A percentile compares a stretch with the other conserved stretches of the same genome.
Conservation (phyloP, 2,329 filamentous ascomycete species). For the Leptoxyphium fumago region DNA sequence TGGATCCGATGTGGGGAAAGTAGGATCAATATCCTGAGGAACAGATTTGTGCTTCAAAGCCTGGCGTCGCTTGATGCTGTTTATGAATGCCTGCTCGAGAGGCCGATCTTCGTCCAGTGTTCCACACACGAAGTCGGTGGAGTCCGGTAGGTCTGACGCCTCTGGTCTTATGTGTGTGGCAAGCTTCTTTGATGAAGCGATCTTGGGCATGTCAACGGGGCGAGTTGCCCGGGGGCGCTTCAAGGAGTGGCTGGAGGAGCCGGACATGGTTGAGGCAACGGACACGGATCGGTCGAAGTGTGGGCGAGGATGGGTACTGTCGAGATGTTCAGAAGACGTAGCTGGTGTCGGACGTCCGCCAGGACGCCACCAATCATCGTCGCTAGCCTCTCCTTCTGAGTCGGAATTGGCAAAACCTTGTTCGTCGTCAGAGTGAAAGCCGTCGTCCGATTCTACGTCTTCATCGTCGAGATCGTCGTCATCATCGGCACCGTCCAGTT, state of each 20-base stretch:
- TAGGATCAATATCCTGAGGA: slow-evolving; percentile 95
- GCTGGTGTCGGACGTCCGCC: slow-evolving; percentile 36
- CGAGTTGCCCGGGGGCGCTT: slow-evolving; percentile 2
- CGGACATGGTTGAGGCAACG: slow-evolving; percentile 40
- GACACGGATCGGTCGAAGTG: slow-evolving; percentile 33
- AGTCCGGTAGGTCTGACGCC: slow-evolving; percentile 72
- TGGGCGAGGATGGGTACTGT: slow-evolving; percentile 21
- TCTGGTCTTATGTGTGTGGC: slow-evolving; percentile 16
- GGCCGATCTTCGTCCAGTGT: slow-evolving; percentile 91
- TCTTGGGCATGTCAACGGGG: neutral
- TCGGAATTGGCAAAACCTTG: slow-evolving; percentile 57
- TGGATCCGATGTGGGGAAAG: slow-evolving; percentile 86
- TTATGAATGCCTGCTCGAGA: slow-evolving; percentile 84
- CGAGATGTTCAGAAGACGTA: slow-evolving; percentile 38
- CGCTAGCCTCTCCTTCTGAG: slow-evolving; percentile 51
- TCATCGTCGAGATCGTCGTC: slow-evolving; percentile 45
- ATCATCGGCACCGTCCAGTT: slow-evolving; percentile 34
- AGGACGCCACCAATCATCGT: slow-evolving; percentile 55
- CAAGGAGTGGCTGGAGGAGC: slow-evolving; percentile 22
- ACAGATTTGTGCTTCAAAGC: slow-evolving; percentile 67
- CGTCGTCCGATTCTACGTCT: slow-evolving; percentile 41
- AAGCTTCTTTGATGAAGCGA: slow-evolving; percentile 20
- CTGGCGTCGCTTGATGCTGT: slow-evolving; percentile 66
- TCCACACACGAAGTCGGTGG: slow-evolving; percentile 97
- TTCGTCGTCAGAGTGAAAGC: slow-evolving; percentile 71